A percentile compares a stretch with the other conserved stretches of the same genome.
Conservation (phyloP, 768 basidiomycete species). For the Agrocybe pediades region DNA sequence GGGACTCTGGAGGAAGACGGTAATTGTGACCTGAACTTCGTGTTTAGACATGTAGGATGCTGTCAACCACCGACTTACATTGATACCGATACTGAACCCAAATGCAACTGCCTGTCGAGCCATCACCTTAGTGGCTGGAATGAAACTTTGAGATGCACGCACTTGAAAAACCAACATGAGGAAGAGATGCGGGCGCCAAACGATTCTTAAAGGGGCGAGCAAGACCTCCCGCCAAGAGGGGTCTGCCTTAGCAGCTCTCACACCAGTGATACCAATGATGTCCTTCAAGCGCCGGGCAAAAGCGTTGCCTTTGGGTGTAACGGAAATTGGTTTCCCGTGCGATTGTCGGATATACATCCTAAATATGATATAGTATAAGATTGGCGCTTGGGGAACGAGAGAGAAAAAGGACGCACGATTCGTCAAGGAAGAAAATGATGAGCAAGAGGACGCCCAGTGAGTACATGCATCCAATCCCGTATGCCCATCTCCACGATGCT, state of each 20-base stretch:
- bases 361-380: too few species aligned
- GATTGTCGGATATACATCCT: slow-evolving; percentile 60
- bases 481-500: slow-evolving; percentile 64
- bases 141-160: neutral
- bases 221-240: slow-evolving; percentile 50
- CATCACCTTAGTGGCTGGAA: slow-evolving; percentile 11
- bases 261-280: slow-evolving; percentile 62
- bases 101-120: slow-evolving; percentile 48
- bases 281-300: slow-evolving; percentile 52
- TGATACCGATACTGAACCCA: slow-evolving; percentile 67
- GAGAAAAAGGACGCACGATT: slow-evolving; percentile 66
- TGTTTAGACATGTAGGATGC: neutral
- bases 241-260: slow-evolving; percentile 57
- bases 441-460: slow-evolving; percentile 54
- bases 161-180: slow-evolving; percentile 57
- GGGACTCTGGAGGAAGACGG: slow-evolving; percentile 61
- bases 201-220: slow-evolving; percentile 46
- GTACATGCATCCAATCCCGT: slow-evolving; percentile 67
- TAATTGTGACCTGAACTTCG: slow-evolving; percentile 55
- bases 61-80: slow-evolving; percentile 34
- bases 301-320: slow-evolving; percentile 37
- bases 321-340: slow-evolving; percentile 50
- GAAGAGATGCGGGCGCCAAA: slow-evolving; percentile 66
- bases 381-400: too few species aligned
- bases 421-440: slow-evolving; percentile 62